Conservation (phyloP, 2,329 filamentous ascomycete species). For the Alternaria angustiovoidea region DNA sequence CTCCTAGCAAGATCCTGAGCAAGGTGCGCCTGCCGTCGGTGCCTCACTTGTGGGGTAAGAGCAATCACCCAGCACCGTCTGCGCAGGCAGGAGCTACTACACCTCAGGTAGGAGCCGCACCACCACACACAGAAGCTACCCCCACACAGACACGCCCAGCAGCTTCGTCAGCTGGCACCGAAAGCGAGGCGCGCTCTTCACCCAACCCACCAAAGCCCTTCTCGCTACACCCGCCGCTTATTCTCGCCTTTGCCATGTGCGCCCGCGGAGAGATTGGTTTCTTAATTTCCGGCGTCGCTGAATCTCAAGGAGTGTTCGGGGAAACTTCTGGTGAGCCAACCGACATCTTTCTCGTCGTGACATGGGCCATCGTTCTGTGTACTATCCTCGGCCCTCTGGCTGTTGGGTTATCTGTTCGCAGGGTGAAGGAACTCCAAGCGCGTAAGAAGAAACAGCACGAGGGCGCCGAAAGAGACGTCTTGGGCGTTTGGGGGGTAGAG, state of each 20-base stretch:
- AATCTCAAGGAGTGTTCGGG: conserved; percentile 61
- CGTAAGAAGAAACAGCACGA: conserved; percentile 40
- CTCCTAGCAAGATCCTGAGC: conserved; percentile 10
- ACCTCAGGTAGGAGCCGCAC: neutral
- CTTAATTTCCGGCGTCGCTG: conserved; percentile 73
- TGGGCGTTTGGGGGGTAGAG: conserved; percentile 57
- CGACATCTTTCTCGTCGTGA: conserved; percentile 62
- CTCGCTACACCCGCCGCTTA: conserved; percentile 72
- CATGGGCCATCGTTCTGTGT: conserved; percentile 66
- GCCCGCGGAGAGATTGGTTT: conserved; percentile 83
- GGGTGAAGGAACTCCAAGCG: conserved; percentile 54
- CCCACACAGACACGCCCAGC: neutral
- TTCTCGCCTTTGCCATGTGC: conserved; percentile 75
- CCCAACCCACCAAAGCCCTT: conserved; percentile 56
- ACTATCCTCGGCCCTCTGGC: conserved; percentile 64
- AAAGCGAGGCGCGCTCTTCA: conserved; percentile 22
- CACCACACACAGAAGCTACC: neutral
- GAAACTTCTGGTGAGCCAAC: conserved; percentile 37
- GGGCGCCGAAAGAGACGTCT: conserved; percentile 51
- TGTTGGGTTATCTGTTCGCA: conserved; percentile 59
- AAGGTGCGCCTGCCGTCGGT: conserved; percentile 30
- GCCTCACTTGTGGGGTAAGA: conserved; percentile 38
- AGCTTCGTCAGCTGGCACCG: conserved; percentile 6
- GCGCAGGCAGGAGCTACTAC: neutral
- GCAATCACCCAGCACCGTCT: neutral